phyloP scores from a whole-genome alignment of 495 filamentous ascomycete species.

The Bathelium albidoporum region DNA sequence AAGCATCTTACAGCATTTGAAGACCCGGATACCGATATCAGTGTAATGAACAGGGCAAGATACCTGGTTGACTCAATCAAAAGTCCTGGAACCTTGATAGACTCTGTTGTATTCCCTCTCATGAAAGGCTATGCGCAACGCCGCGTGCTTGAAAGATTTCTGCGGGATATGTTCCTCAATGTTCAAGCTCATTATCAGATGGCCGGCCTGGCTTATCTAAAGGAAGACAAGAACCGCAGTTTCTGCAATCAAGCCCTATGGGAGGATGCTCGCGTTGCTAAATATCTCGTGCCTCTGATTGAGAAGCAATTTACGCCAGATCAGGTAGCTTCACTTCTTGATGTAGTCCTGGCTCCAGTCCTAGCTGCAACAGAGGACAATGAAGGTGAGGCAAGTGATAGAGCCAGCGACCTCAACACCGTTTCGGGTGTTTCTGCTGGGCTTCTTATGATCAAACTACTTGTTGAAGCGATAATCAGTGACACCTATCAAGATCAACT shows the following conservation, averaged over 20 bases:
- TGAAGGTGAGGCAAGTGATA: not conserved
- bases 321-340: not conserved
- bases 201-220: not conserved
- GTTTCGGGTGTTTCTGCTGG: not conserved
- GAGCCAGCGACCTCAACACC: not conserved
- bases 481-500: not conserved
- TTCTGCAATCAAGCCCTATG: not conserved
- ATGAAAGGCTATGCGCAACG: not conserved
- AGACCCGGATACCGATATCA: not conserved
- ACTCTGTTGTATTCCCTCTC: not conserved
- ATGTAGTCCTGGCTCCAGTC: not conserved
- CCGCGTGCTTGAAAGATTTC: not conserved
- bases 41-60: not conserved
- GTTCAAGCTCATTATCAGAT: not conserved
- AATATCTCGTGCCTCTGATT: not conserved
- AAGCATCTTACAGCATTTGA: slow-evolving; percentile 46
- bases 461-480: not conserved
- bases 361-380: not conserved
- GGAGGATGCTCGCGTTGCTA: not conserved
- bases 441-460: not conserved
- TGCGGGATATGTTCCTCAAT: not conserved
- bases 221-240: not conserved
- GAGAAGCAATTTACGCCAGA: not conserved
- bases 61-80: not conserved
- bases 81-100: not conserved